These are phyloP conservation scores for Annona cherimola DNA, from an alignment of 164 flowering plant genomes.

Conservation along the genomic window DNA sequence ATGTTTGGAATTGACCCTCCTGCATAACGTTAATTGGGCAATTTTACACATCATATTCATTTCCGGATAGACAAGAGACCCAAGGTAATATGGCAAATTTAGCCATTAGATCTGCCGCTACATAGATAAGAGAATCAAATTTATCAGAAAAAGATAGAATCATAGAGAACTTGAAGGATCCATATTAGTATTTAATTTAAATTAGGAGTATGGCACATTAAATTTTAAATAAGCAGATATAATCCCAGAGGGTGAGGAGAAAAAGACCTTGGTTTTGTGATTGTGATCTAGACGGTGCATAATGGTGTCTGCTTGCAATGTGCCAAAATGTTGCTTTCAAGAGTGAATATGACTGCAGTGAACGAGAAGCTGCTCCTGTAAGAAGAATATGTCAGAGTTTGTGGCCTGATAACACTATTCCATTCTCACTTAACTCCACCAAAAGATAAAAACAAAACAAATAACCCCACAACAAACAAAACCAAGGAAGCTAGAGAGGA, in stretches of 20 bases:
- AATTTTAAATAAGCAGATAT: neutral
- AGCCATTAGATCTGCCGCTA: neutral
- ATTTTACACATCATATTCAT: neutral
- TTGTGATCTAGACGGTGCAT: neutral
- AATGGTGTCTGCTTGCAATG: neutral
- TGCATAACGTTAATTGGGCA: conserved; percentile 14
- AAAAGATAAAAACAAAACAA: neutral
- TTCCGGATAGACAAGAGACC: too few species aligned
- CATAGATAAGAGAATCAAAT: neutral
- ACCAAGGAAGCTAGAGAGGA: neutral
- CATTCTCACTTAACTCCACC: neutral
- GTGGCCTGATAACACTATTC: neutral
- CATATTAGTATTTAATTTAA: neutral
- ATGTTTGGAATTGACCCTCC: conserved; percentile 29
- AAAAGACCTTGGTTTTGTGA: neutral
- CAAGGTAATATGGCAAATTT: neutral
- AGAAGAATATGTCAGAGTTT: neutral
- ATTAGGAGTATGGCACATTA: neutral
- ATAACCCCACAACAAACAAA: neutral
- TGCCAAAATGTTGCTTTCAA: neutral
- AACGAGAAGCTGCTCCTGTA: neutral
- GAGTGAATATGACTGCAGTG: neutral
- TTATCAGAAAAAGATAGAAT: neutral
- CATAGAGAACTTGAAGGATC: neutral
- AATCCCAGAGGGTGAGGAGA: neutral